Percentiles rank a stretch among this genome's conserved stretches.
phyloP scores from a whole-genome alignment of 2,329 filamentous ascomycete genomes.

The Cladosporium colombiae region DNA sequence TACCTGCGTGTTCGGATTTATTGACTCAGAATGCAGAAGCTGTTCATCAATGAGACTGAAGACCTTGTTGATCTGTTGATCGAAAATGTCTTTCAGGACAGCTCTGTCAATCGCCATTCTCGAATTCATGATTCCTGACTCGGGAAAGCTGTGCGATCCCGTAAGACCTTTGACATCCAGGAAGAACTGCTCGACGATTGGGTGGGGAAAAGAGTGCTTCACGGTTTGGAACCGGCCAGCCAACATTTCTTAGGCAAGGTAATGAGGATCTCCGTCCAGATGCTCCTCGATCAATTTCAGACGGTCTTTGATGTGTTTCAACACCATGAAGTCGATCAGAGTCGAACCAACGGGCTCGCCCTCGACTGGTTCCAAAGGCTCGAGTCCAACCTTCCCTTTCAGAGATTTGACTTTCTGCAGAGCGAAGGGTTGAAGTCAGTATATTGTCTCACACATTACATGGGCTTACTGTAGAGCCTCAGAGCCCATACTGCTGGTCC shows the following conservation, averaged over 20 bases:
- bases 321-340: background rate
- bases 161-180: conserved; percentile 23
- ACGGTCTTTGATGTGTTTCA: background rate
- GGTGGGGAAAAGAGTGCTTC: conserved; percentile 26
- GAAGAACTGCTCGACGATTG: conserved; percentile 20
- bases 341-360: background rate
- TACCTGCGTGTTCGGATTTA: background rate
- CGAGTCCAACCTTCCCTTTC: background rate
- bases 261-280: background rate
- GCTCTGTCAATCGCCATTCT: background rate
- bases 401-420: background rate
- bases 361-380: background rate
- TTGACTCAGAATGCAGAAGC: background rate
- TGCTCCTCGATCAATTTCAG: background rate
- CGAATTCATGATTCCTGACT: background rate
- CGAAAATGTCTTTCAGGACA: background rate
- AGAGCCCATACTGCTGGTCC: background rate
- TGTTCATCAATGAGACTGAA: background rate
- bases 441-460: too few species aligned
- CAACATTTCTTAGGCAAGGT: conserved; percentile 22
- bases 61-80: background rate
- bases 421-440: too few species aligned
- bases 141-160: background rate
- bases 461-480: too few species aligned
- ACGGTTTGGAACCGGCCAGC: conserved; percentile 21